Evolutionary conservation across 305 asterid species (phyloP).

Genomic region (Fraxinus sp.): DNA sequence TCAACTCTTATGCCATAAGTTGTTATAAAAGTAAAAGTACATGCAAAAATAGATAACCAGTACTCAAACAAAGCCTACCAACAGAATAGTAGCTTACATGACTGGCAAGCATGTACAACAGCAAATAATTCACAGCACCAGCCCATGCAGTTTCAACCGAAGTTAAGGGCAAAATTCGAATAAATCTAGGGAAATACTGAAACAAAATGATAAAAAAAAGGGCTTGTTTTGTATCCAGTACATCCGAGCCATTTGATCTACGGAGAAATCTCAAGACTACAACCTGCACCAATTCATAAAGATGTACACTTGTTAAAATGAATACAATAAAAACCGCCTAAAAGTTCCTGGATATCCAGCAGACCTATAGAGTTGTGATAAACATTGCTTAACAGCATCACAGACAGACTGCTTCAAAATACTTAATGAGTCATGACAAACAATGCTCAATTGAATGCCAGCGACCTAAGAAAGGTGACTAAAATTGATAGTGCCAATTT

Average conservation of each 20-base stretch:
- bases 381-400: neutral
- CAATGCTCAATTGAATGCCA: neutral
- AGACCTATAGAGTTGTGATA: neutral
- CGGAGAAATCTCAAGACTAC: slow-evolving; percentile 89
- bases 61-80: neutral
- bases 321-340: slow-evolving; percentile 7
- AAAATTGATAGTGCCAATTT: neutral
- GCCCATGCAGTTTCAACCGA: slow-evolving; percentile 99
- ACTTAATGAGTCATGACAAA: neutral
- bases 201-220: slow-evolving; percentile 70
- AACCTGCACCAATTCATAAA: slow-evolving; percentile 53
- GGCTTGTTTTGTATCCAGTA: slow-evolving; percentile 82
- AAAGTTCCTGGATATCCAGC: neutral
- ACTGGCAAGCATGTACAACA: slow-evolving; percentile 98
- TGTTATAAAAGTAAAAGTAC: neutral
- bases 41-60: neutral
- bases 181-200: slow-evolving; percentile 86
- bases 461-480: neutral
- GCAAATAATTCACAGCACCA: slow-evolving; percentile 92
- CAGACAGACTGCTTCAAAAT: neutral
- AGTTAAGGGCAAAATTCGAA: slow-evolving; percentile 72
- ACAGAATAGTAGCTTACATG: slow-evolving; percentile 63
- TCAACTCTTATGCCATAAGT: neutral
- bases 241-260: slow-evolving; percentile 90
- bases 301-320: neutral